These are phyloP conservation scores for Carex kokanica DNA, from an alignment of 176 grass and related monocot genomes.

Conservation along the genomic window DNA sequence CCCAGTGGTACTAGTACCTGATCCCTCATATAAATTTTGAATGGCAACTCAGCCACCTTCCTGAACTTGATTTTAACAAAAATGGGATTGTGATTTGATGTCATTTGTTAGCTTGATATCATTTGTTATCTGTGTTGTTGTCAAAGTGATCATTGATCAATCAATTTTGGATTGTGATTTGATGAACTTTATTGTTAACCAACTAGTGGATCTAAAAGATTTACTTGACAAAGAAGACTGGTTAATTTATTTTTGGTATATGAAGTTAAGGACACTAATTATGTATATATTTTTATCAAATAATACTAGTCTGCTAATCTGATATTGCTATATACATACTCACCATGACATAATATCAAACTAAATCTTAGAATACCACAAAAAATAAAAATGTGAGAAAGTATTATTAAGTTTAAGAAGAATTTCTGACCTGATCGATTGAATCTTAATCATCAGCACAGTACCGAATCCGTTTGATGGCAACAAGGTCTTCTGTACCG, in stretches of 20 bases:
- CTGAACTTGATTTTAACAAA: too few relatives aligned
- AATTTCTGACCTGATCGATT: slow-evolving; percentile 7
- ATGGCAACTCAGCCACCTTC: too few relatives aligned
- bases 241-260: neutral
- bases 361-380: neutral
- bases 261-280: neutral
- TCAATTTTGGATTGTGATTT: too few relatives aligned
- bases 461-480: slow-evolving; percentile 73
- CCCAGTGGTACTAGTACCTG: too few relatives aligned
- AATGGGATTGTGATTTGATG: neutral
- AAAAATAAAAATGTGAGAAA: neutral
- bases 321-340: neutral
- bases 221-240: neutral
- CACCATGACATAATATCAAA: neutral
- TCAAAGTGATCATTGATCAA: too few relatives aligned
- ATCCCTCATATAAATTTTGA: too few relatives aligned
- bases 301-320: neutral
- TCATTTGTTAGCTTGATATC: too few relatives aligned
- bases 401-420: neutral
- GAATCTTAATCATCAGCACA: slow-evolving; percentile 19
- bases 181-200: too few relatives aligned
- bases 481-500: slow-evolving; percentile 44
- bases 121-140: too few relatives aligned
- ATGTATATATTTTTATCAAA: neutral
- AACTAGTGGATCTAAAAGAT: neutral